Evolutionary conservation across 2,329 filamentous ascomycete species (phyloP), one percentile per base, ranked within the genome.

Genomic region (Colletotrichum sojae): DNA sequence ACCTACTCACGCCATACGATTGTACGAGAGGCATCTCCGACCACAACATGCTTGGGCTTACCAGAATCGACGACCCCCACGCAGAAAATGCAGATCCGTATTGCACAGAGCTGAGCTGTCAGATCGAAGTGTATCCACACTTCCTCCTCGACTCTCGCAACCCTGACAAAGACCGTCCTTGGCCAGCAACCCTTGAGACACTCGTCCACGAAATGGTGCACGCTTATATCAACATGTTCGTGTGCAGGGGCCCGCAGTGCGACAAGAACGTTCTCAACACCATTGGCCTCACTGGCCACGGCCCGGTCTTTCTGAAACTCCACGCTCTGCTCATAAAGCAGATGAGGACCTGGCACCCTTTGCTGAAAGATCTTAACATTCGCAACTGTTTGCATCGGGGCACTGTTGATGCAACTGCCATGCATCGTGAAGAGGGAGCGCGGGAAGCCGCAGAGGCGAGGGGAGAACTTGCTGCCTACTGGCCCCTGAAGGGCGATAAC

Each of bases 171-270:
- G 10, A n/a, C 18, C 5, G 46, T 6, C 5, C 31, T 6, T 64
- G 69, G 48, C 5, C 9, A 4, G 1, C 12, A 10, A 60, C 52
- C 9, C 49, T 67, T 12, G 18, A 40, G 27, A 68, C 63, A 4
- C 54, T 71, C 6, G n/a, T 71, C 25, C 69, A 71, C 27, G 70
- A 72, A 46, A 69, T 69, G 56, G 60, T 58, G 13, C 70, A 69
- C 54, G 63, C 56, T 3, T 71, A 69, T 16, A 18, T 71, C 13
- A 6, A 3, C 0, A 4, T 59, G 2, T 71, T 69, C 13, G 8
- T 56, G 18, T 72, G 63, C 31, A 1, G 1, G 3, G 22, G 45
- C 15, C 25, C 15, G n/a, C 51, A 67, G 16, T 64, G 68, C 39
- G 1, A n/a, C 3, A 18, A 40, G 8, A 52, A 66, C 40, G 2